Conservation (phyloP, 139 green algal species). For the Spirogloea muscicola region DNA sequence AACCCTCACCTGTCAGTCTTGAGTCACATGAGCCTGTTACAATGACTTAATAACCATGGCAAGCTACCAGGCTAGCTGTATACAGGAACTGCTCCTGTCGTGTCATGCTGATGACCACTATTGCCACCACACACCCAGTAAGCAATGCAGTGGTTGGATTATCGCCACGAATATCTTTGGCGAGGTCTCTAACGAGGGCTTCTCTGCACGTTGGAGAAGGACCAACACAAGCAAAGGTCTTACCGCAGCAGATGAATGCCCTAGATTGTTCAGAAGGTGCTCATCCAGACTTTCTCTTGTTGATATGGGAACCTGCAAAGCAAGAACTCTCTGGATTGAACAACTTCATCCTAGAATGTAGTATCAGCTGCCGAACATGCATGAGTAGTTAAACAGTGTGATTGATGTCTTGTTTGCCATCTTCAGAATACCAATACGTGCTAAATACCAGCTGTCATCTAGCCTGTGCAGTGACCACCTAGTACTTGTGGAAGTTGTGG, state of each 20-base stretch:
- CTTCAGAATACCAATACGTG: too few species aligned
- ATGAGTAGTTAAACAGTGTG: too few species aligned
- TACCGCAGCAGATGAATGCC: too few species aligned
- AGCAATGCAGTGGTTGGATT: background rate
- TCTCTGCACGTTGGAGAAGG: too few species aligned
- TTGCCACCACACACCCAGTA: background rate
- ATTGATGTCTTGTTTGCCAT: too few species aligned
- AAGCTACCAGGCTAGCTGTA: background rate
- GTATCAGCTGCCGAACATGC: background rate
- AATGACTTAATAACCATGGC: background rate
- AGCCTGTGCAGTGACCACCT: background rate
- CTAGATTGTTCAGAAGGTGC: too few species aligned
- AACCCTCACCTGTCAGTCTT: conserved; percentile 41
- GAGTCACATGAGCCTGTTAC: background rate
- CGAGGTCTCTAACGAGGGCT: background rate
- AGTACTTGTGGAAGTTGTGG: background rate
- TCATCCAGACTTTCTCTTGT: too few species aligned
- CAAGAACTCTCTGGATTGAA: too few species aligned
- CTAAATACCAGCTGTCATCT: too few species aligned
- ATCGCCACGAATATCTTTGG: background rate
- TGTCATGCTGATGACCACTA: background rate
- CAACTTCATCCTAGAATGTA: background rate
- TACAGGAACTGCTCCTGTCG: background rate
- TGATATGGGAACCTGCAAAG: too few species aligned
- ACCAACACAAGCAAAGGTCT: too few species aligned